Evolutionary conservation across 169 alveolate genomes (phyloP).

Genomic region (Plasmodium cynomolgi): DNA sequence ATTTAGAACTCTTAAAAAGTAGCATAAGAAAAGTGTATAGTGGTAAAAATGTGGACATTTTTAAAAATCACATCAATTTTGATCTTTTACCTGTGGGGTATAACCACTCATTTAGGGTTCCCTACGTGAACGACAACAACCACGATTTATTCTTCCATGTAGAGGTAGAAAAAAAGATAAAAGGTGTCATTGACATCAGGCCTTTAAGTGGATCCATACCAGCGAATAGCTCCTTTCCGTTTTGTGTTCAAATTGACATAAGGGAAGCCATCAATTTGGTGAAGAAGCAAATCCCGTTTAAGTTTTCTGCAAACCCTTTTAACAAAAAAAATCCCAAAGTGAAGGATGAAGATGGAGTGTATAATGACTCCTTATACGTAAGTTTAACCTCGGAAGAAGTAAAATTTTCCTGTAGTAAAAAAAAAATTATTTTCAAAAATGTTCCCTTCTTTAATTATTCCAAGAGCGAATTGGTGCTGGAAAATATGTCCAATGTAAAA

Average conservation of each 20-base stretch:
- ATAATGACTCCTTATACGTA: constrained; percentile 47
- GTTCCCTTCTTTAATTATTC: constrained; percentile 67
- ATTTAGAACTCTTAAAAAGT: constrained; percentile 38
- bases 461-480: constrained; percentile 25
- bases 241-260: constrained; percentile 25
- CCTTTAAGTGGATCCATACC: constrained; percentile 44
- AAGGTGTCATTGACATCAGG: constrained; percentile 15
- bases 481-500: constrained; percentile 50
- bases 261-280: constrained; percentile 41
- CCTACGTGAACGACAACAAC: constrained; percentile 41
- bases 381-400: constrained; percentile 66
- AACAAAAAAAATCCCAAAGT: constrained; percentile 32
- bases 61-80: constrained; percentile 64
- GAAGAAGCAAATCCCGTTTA: constrained; percentile 33
- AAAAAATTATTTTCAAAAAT: constrained; percentile 62
- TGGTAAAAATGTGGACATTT: constrained; percentile 24
- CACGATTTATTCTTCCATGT: constrained; percentile 46
- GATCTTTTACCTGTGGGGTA: constrained; percentile 61
- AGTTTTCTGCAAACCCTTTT: constrained; percentile 20
- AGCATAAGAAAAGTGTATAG: constrained; percentile 31
- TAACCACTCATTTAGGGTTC: constrained; percentile 36
- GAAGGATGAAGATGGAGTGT: constrained; percentile 1
- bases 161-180: constrained; percentile 64
- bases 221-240: constrained; percentile 32
- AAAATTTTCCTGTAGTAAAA: constrained; percentile 56